A percentile compares a stretch with the other conserved stretches of the same genome.
Evolutionary conservation across 352 stramenopile species (phyloP).

Genomic region (Phytophthora lateralis): DNA sequence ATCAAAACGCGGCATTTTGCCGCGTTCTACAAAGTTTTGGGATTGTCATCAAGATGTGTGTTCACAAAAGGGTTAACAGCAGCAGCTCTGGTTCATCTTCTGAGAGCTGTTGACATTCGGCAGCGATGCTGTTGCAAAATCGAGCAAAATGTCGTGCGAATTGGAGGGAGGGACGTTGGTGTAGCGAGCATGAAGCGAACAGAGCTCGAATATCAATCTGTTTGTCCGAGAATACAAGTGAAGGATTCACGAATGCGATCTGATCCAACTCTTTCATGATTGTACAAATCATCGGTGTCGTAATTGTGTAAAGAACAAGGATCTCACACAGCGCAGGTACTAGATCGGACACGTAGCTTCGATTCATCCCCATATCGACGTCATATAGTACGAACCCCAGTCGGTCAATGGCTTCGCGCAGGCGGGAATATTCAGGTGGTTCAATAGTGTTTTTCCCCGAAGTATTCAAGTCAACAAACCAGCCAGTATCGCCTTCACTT

Average conservation of each 20-base stretch:
- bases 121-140: conserved; percentile 28
- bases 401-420: conserved; percentile 25
- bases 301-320: conserved; percentile 30
- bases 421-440: conserved; percentile 16
- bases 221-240: conserved; percentile 12
- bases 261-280: conserved; percentile 29
- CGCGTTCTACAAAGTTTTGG: conserved; percentile 1
- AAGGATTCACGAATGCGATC: conserved; percentile 34
- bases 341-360: conserved; percentile 17
- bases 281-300: conserved; percentile 25
- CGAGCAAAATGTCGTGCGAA: conserved; percentile 19
- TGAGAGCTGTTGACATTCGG: conserved; percentile 1
- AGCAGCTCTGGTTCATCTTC: conserved; percentile 4
- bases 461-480: conserved; percentile 24
- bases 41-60: not conserved
- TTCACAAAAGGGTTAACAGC: not conserved
- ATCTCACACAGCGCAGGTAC: conserved; percentile 28
- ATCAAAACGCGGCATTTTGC: conserved; percentile 13
- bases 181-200: conserved; percentile 29
- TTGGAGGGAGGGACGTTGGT: conserved; percentile 25
- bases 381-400: conserved; percentile 32
- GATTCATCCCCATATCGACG: conserved; percentile 19
- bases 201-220: conserved; percentile 21
- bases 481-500: not conserved
- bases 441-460: conserved; percentile 23